Evolutionary conservation across 805 yeast species (phyloP).

Genomic region (Lipomyces oligophaga): DNA sequence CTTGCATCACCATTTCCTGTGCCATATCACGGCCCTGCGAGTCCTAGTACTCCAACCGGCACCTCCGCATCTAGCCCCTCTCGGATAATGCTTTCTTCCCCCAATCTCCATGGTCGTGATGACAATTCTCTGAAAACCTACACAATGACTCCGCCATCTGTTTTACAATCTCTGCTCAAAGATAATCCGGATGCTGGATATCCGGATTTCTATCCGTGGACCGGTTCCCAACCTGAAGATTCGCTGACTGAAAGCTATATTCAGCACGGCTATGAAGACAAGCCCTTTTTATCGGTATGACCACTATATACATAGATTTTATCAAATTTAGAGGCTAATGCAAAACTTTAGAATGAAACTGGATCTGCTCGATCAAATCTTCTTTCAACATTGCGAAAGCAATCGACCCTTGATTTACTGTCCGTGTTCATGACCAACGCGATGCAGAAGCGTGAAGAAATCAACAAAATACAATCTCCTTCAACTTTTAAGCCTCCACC

Average conservation of each 20-base stretch:
- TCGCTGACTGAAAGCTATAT: slow-evolving; percentile 51
- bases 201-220: slow-evolving; percentile 76
- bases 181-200: slow-evolving; percentile 35
- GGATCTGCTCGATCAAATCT: slow-evolving; percentile 63
- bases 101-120: slow-evolving; percentile 11
- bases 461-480: slow-evolving; percentile 47
- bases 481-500: slow-evolving; percentile 76
- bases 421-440: slow-evolving; percentile 48
- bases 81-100: neutral
- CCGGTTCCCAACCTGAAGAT: slow-evolving; percentile 54
- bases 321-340: neutral
- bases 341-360: slow-evolving; percentile 50
- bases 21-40: slow-evolving; percentile 14
- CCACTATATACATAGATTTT: neutral
- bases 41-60: slow-evolving; percentile 24
- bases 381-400: slow-evolving; percentile 40
- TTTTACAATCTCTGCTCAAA: slow-evolving; percentile 13
- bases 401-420: slow-evolving; percentile 48
- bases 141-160: slow-evolving; percentile 24
- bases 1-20: slow-evolving; percentile 24
- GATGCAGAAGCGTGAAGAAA: slow-evolving; percentile 45
- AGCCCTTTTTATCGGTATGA: slow-evolving; percentile 30
- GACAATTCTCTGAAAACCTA: slow-evolving; percentile 19
- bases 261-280: slow-evolving; percentile 67
- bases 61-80: slow-evolving; percentile 15